Conservation (phyloP, 768 basidiomycete species). For the Leccinum uliginosum region DNA sequence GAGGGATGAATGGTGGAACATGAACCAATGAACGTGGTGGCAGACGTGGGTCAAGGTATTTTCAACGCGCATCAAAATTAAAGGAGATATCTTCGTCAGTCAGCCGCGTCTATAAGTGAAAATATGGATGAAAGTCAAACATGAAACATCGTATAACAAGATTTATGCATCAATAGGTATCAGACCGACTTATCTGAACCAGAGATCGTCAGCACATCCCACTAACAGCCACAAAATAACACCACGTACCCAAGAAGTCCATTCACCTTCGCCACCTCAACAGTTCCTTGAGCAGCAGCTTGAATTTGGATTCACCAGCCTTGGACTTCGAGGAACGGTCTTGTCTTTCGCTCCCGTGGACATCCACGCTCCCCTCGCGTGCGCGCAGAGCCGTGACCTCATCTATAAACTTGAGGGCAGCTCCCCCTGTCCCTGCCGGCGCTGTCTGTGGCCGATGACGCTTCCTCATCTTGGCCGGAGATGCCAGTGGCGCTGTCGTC, state of each 20-base stretch:
- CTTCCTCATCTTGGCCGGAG: slow-evolving; percentile 6
- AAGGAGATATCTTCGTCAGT: neutral
- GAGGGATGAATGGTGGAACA: neutral
- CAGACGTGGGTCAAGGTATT: slow-evolving; percentile 4
- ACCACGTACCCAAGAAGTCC: slow-evolving; percentile 3
- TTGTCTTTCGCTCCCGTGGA: neutral
- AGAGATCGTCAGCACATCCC: neutral
- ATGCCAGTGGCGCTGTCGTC: neutral
- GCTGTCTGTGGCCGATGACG: slow-evolving; percentile 26
- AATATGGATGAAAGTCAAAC: neutral
- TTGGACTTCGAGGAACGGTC: neutral
- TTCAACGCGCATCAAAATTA: neutral
- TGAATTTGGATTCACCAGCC: slow-evolving; percentile 12
- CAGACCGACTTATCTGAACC: neutral
- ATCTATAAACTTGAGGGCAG: slow-evolving; percentile 14
- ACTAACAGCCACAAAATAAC: neutral
- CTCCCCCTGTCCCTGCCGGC: slow-evolving; percentile 11
- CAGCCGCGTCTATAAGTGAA: neutral
- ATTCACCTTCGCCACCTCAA: slow-evolving; percentile 12
- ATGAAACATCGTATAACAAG: neutral
- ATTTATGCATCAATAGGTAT: neutral
- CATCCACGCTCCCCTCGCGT: slow-evolving; percentile 1
- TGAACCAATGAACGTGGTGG: neutral
- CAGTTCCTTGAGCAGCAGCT: slow-evolving; percentile 14
- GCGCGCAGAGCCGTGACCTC: neutral